Percentiles rank a stretch among this genome's conserved stretches.
Evolutionary conservation across 345 rosid species (phyloP).

Genomic region (Eucalyptus tenuipes): DNA sequence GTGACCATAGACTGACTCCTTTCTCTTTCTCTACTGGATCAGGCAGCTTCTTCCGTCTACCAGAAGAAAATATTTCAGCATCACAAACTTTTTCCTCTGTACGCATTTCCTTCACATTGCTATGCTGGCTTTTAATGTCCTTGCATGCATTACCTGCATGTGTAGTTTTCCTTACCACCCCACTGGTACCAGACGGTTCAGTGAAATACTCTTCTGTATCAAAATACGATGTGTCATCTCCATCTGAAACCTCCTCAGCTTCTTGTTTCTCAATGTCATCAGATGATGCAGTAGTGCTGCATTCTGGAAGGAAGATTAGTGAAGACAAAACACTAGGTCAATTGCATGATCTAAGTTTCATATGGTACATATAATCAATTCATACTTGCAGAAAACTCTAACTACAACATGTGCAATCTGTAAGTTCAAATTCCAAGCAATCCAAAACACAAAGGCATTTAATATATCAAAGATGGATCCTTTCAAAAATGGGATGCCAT

Average conservation of each 20-base stretch:
- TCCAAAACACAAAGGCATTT: not conserved
- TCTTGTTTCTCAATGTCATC: conserved; percentile 93
- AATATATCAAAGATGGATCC: not conserved
- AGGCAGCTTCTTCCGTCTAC: conserved; percentile 78
- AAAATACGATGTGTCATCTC: conserved; percentile 61
- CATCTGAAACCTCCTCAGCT: conserved; percentile 78
- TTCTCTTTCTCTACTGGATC: conserved; percentile 92
- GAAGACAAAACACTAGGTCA: not conserved
- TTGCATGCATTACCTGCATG: conserved; percentile 7
- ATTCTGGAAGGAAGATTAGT: conserved; percentile 48
- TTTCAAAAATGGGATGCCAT: not conserved
- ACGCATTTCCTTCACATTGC: conserved; percentile 26
- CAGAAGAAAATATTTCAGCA: conserved; percentile 26
- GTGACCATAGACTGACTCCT: conserved; percentile 97
- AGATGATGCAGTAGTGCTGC: conserved; percentile 95
- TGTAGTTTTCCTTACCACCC: conserved; percentile 14
- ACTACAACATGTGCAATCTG: not conserved
- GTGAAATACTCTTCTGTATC: conserved; percentile 63
- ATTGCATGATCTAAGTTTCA: not conserved
- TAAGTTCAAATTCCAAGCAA: not conserved
- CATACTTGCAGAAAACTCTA: not conserved
- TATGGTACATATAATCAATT: not conserved
- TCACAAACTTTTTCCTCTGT: conserved; percentile 6
- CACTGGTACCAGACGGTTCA: conserved; percentile 28
- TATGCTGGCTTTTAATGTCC: not conserved